These are phyloP conservation scores for Benincasa hispida DNA, from an alignment of 306 rosid genomes.

Conservation along the genomic window DNA sequence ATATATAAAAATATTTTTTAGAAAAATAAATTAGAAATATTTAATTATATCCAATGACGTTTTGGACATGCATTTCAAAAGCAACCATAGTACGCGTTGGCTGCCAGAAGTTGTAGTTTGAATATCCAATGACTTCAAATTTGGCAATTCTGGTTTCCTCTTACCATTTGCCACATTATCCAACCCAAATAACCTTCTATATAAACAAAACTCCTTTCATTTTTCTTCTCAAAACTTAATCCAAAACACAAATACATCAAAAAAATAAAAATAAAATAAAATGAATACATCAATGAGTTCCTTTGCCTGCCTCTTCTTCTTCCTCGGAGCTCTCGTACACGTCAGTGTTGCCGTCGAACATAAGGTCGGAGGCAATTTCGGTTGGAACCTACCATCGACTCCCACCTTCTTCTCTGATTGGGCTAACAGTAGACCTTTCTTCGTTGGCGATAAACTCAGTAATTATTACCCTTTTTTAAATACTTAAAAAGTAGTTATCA, in stretches of 20 bases:
- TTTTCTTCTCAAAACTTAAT: neutral
- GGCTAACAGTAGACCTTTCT: neutral
- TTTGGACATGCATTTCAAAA: too few species aligned
- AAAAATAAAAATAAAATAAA: too few species aligned
- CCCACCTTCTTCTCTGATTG: neutral
- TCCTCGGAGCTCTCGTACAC: neutral
- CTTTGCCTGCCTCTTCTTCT: neutral
- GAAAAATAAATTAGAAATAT: too few species aligned
- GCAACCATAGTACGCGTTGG: too few species aligned
- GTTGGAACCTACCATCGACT: neutral
- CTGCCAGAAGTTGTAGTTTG: too few species aligned
- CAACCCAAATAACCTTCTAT: too few species aligned
- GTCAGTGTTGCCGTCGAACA: neutral
- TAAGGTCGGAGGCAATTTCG: neutral
- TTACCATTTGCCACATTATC: too few species aligned
- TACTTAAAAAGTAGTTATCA: too few species aligned
- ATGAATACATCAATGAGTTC: neutral
- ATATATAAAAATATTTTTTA: too few species aligned
- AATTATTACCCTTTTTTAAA: neutral
- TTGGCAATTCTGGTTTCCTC: neutral
- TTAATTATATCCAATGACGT: too few species aligned
- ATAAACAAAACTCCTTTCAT: neutral
- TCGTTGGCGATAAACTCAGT: neutral
- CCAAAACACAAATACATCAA: too few species aligned
- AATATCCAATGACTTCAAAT: neutral